Evolutionary conservation across 352 stramenopile species (phyloP), one percentile per base, ranked within the genome.

Genomic region (Thraustochytrium sp.): DNA sequence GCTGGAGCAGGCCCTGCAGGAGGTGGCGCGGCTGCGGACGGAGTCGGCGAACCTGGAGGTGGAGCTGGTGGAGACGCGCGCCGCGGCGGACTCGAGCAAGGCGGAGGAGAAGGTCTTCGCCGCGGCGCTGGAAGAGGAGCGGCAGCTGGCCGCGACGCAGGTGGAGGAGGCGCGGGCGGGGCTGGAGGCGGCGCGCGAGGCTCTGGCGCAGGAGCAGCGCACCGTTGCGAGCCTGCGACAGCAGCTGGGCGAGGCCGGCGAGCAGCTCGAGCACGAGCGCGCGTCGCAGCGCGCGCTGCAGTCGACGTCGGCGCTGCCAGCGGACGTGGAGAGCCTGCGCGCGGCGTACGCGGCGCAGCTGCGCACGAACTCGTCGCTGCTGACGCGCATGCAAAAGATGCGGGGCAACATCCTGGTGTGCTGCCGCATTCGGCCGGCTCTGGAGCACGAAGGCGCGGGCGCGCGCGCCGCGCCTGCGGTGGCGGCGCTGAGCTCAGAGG

Each of bases 331-430:
- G 9, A 42, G 31, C 34, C 49, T 80, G n/a, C 68, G 68, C 3
- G 18, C 31, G 38, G 68, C 68, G 34, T 80, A 80, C 53, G 46
- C 68, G 23, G 48, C 68, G 37, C 68, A 80, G 42, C 38, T 80
- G 37, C 68, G 68, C 42, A 80, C 68, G 13, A 94, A 94, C 74
- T 88, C 90, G 76, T 92, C 96, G 42, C 87, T 99, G 54, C 96
- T 99, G 74, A 96, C 96, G 74, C 90, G 97, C 37, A 96, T 99
- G 46, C 93, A 98, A 75, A 94, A 96, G 74, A 89, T 98, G 40
- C 96, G 97, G 82, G 95, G 95, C 46, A 98, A 98, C 85, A 99
- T 99, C 75, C 94, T 97, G 68, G 96, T 98, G 16, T 93, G 97
- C 56, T 98, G 95, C 75, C 94, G 96, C 77, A 92, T 98, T 21